Evolutionary conservation across 2,329 filamentous ascomycete species (phyloP), one percentile per base, ranked within the genome.

Genomic region (Colletotrichum phormii): DNA sequence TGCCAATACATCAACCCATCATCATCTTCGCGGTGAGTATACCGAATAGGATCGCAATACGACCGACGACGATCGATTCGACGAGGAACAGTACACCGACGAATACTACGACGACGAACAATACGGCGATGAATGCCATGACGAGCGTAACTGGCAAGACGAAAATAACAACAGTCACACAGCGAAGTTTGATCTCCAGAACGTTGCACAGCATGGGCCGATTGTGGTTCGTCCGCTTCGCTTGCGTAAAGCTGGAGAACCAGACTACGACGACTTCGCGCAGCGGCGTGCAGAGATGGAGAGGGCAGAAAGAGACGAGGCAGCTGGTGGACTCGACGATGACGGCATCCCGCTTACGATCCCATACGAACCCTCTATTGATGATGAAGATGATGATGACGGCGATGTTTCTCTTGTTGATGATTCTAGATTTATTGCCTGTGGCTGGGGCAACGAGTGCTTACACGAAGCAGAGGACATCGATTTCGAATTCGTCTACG

Each of bases 401-500:
- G 91, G 92, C 86, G 86, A 87, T 80, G 86, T 90, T 81, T 87
- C 89, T 87, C 86, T 82, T 74, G 78, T 79, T 83, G 81, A 87
- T 81, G 87, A 93, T 79, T 80, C 88, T 72, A 87, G 87, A 83
- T 93, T 90, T 82, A 83, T 93, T 87, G 91, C 94, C 81, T 91
- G 89, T 77, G 92, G 91, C 72, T 95, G 92, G 92, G 91, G 88
- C 82, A 89, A 89, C 85, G 90, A 94, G 86, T 93, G 92, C 95
- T 98, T 95, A 98, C 93, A 90, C 89, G 89, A 92, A 84, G 83
- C 87, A 98, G 97, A 99, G 90, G 97, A 99, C 80, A 99, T 99
- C 84, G 97, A 99, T 88, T 98, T 99, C 86, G 96, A 98, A 82
- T 98, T 98, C 84, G 97, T 99, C 74, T 99, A 99, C 85, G 97